Evolutionary conservation across 2,329 filamentous ascomycete genomes (phyloP).

Genomic region (Pseudogymnoascus destructans): DNA sequence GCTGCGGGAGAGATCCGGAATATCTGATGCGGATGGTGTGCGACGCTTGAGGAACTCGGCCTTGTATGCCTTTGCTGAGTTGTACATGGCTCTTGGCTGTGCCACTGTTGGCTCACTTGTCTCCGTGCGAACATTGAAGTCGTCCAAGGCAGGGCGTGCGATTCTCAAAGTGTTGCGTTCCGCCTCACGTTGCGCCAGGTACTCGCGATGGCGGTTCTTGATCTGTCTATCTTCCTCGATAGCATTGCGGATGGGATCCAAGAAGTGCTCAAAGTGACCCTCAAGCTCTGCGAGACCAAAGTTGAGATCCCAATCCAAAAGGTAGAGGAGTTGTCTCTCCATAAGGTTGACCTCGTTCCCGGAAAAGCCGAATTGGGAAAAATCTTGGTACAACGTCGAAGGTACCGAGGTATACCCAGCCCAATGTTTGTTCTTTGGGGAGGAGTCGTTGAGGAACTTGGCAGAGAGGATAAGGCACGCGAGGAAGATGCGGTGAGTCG

Average conservation of each 20-base stretch:
- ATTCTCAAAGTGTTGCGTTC: constrained; percentile 16
- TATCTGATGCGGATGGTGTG: constrained; percentile 26
- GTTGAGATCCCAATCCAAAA: constrained; percentile 87
- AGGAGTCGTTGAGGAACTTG: constrained; percentile 98
- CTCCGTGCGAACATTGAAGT: neutral
- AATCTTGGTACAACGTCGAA: constrained; percentile 39
- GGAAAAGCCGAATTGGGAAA: constrained; percentile 71
- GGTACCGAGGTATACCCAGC: constrained; percentile 76
- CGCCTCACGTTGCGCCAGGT: constrained; percentile 17
- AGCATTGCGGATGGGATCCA: constrained; percentile 64
- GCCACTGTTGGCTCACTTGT: constrained; percentile 16
- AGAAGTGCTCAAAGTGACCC: constrained; percentile 73
- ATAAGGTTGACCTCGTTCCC: constrained; percentile 96
- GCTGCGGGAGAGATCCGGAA: constrained; percentile 26
- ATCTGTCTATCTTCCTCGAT: constrained; percentile 27
- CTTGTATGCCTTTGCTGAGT: constrained; percentile 14
- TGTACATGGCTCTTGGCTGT: constrained; percentile 18
- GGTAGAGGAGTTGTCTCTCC: constrained; percentile 95
- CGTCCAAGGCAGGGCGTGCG: constrained; percentile 13
- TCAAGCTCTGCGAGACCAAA: constrained; percentile 80
- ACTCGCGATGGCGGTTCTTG: constrained; percentile 16
- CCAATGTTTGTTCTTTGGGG: constrained; percentile 99
- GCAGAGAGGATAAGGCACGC: constrained; percentile 74
- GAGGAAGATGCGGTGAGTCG: constrained; percentile 93
- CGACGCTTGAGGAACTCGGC: constrained; percentile 11